Evolutionary conservation across 2,329 filamentous ascomycete species (phyloP), one percentile per base, ranked within the genome.

Genomic region (Pestalotiopsis sp.): DNA sequence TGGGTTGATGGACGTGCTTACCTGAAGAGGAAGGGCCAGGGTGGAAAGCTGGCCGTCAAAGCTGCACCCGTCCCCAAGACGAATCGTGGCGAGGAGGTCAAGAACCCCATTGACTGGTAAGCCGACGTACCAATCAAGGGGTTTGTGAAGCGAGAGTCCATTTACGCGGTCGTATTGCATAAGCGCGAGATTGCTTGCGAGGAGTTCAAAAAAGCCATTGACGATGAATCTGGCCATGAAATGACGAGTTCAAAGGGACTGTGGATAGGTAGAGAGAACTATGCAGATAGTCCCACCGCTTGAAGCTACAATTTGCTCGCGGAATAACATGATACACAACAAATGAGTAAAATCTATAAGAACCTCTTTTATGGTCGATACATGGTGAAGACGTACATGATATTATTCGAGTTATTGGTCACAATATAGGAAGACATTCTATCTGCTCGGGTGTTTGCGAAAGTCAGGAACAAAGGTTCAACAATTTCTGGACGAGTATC

Each of bases 1-100:
- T 98, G 95, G 95, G 82, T 98, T 72, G 94, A 98, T 76, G 96
- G 95, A 40, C 90, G 86, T 56, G 93, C 90, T 0, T 98, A 97
- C 78, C 85, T 98, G 68, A 88, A 84, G 81, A 79, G 87, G 61
- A 84, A 83, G 73, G 85, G 84, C 57, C 81, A 83, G 77, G 83
- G 83, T 22, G 87, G 87, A 44, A 85, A 83, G 76, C 77, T 90
- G 71, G 83, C 85, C 10, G 86, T 82, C 40, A 89, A 89, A 81
- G 83, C 88, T 22, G 85, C 85, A 11, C 89, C 93, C 4, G 90
- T 97, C 55, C 93, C 94, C 52, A 95, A 90, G 83, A 97, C 94
- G 70, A 98, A 97, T 82, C 85, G 93, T 17, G 94, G 94, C 1
- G 91, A 97, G 80, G 89, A 90, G 75, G 89, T 94, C 78, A 91